These are phyloP conservation scores for Aspergillus alliaceus DNA, from an alignment of 2,329 filamentous ascomycete genomes.

Conservation along the genomic window DNA sequence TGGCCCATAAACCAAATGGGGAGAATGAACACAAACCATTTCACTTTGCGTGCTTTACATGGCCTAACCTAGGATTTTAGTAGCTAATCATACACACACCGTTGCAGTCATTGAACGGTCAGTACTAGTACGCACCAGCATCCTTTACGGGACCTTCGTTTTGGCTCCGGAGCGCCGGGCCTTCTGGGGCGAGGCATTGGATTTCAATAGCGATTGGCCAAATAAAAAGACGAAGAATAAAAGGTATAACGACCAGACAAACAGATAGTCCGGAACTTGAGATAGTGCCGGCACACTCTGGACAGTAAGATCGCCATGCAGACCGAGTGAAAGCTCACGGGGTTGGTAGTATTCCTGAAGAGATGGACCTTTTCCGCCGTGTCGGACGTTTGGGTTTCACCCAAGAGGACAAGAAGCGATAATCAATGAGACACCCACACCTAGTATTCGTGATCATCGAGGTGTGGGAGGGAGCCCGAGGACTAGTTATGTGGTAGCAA, in stretches of 20 bases:
- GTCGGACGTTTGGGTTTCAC: slow-evolving; percentile 30
- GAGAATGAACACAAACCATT: slow-evolving; percentile 56
- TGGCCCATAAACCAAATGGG: not conserved
- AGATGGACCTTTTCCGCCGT: slow-evolving; percentile 26
- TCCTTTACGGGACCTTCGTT: slow-evolving; percentile 66
- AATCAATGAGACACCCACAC: slow-evolving; percentile 37
- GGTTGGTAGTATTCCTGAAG: slow-evolving; percentile 5
- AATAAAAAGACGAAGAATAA: slow-evolving; percentile 13
- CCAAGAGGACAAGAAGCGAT: slow-evolving; percentile 37
- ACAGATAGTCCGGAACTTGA: slow-evolving; percentile 19
- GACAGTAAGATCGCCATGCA: slow-evolving; percentile 28
- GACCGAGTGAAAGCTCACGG: slow-evolving; percentile 14
- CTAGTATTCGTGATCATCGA: slow-evolving; percentile 37
- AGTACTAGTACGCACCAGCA: slow-evolving; percentile 57
- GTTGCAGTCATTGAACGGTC: not conserved
- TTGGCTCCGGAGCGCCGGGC: slow-evolving; percentile 63
- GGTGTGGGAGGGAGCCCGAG: slow-evolving; percentile 22
- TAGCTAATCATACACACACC: not conserved
- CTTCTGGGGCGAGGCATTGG: slow-evolving; percentile 66
- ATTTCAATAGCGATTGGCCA: slow-evolving; percentile 20
- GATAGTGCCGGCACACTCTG: slow-evolving; percentile 19
- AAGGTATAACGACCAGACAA: slow-evolving; percentile 17
- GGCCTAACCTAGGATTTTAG: slow-evolving; percentile 53
- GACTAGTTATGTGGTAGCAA: not conserved
- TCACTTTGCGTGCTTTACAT: slow-evolving; percentile 76